These are phyloP conservation scores for Aphanocladium album DNA, from an alignment of 2,329 filamentous ascomycete species.

Conservation along the genomic window DNA sequence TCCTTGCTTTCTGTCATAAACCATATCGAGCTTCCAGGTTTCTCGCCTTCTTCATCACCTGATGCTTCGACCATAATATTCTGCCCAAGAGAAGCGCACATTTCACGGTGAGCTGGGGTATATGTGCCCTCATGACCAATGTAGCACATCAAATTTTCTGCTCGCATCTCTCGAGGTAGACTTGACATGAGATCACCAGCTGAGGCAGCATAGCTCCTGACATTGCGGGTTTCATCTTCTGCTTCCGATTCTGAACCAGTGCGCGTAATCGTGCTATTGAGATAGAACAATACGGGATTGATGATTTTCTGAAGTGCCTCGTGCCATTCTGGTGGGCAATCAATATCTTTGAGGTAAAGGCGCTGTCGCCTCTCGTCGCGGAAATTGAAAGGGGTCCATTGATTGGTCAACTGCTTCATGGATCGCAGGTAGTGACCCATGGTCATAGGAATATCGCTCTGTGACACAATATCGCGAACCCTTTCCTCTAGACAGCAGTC, in stretches of 20 bases:
- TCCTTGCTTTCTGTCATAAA: slow-evolving; percentile 98
- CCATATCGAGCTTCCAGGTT: slow-evolving; percentile 88
- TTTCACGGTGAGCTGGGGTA: slow-evolving; percentile 90
- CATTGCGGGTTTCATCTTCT: slow-evolving; percentile 37
- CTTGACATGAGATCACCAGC: slow-evolving; percentile 95
- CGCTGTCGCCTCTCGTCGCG: slow-evolving; percentile 76
- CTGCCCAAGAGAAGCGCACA: slow-evolving; percentile 93
- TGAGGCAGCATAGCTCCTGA: slow-evolving; percentile 57
- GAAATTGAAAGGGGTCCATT: slow-evolving; percentile 72
- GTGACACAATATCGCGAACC: slow-evolving; percentile 72
- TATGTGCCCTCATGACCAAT: slow-evolving; percentile 96
- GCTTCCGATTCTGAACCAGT: slow-evolving; percentile 27
- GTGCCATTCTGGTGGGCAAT: slow-evolving; percentile 85
- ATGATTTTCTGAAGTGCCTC: slow-evolving; percentile 72
- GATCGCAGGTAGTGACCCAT: slow-evolving; percentile 87
- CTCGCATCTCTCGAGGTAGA: slow-evolving; percentile 78
- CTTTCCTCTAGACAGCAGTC: slow-evolving; percentile 59
- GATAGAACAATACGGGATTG: slow-evolving; percentile 78
- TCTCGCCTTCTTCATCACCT: slow-evolving; percentile 64
- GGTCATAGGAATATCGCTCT: slow-evolving; percentile 74
- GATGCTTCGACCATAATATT: slow-evolving; percentile 98
- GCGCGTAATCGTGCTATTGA: slow-evolving; percentile 69
- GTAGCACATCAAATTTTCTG: slow-evolving; percentile 97
- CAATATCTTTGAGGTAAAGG: slow-evolving; percentile 94
- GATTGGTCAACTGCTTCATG: slow-evolving; percentile 76